Conservation (phyloP, 2,329 filamentous ascomycete species). For the Fusarium sp. region DNA sequence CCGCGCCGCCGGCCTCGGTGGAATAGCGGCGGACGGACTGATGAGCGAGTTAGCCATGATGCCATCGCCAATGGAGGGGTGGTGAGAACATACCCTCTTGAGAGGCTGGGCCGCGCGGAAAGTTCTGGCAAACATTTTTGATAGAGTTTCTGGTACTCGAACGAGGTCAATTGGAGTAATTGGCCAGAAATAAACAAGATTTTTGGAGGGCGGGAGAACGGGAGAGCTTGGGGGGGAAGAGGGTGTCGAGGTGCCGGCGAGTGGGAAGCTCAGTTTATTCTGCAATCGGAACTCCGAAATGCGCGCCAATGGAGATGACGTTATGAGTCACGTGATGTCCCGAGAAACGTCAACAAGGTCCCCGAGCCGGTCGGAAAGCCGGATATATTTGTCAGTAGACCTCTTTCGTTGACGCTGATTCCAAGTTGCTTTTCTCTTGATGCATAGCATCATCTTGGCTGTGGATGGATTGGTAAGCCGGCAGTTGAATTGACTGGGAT, state of each 20-base stretch:
- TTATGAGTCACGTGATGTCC: constrained; percentile 35
- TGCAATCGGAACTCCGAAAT: constrained; percentile 17
- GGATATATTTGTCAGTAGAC: not conserved
- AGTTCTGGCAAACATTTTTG: constrained; percentile 74
- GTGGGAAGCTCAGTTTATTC: constrained; percentile 5
- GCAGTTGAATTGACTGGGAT: not conserved
- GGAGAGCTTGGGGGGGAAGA: constrained; percentile 18
- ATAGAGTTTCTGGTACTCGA: constrained; percentile 25
- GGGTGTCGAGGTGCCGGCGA: constrained; percentile 17
- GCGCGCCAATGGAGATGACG: constrained; percentile 29
- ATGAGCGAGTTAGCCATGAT: constrained; percentile 47
- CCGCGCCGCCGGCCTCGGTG: constrained; percentile 65
- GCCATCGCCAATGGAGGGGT: constrained; percentile 7
- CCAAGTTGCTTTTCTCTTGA: not conserved
- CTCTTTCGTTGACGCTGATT: not conserved
- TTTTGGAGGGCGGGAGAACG: constrained; percentile 8
- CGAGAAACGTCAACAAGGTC: constrained; percentile 1
- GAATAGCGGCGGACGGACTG: constrained; percentile 73
- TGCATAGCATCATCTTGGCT: not conserved
- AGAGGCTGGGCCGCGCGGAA: constrained; percentile 73
- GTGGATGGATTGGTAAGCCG: constrained; percentile 9
- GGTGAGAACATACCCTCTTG: constrained; percentile 64
- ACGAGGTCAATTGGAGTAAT: constrained; percentile 39
- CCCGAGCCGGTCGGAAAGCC: not conserved
- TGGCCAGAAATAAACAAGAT: constrained; percentile 21